Percentiles rank a stretch among this genome's conserved stretches.
These are phyloP conservation scores for Cymbopogon flexuosus DNA, from an alignment of 202 grass and related monocot species.

Conservation along the genomic window DNA sequence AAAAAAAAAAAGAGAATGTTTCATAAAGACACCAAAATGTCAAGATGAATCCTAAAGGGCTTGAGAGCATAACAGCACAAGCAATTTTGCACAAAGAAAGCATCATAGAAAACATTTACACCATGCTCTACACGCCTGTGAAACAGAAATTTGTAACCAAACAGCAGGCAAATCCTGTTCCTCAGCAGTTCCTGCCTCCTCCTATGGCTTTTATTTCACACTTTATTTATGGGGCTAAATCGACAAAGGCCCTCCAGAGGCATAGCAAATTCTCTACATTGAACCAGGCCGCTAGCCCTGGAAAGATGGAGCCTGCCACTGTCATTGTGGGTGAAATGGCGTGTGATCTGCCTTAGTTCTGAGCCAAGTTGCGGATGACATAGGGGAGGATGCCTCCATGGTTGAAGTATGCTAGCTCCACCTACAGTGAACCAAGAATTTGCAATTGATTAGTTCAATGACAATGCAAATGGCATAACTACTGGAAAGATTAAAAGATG, in stretches of 20 bases:
- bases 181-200: neutral
- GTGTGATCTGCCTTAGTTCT: conserved; percentile 32
- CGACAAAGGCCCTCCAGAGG: neutral
- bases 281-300: neutral
- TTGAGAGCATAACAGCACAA: neutral
- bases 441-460: neutral
- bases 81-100: neutral
- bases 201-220: conserved; percentile 27
- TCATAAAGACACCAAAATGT: neutral
- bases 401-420: conserved; percentile 84
- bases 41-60: neutral
- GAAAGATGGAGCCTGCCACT: neutral
- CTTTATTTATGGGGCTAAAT: conserved; percentile 32
- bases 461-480: neutral
- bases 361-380: conserved; percentile 68
- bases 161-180: conserved; percentile 8
- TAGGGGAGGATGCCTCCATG: conserved; percentile 90
- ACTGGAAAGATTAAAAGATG: neutral
- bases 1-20: neutral
- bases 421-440: conserved; percentile 36
- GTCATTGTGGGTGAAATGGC: neutral
- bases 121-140: neutral
- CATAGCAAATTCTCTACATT: neutral
- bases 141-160: conserved; percentile 12
- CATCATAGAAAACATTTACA: conserved; percentile 17